Base-by-base conservation (phyloP, 176 grass and related monocot species). In the Lolium multiflorum region DNA sequence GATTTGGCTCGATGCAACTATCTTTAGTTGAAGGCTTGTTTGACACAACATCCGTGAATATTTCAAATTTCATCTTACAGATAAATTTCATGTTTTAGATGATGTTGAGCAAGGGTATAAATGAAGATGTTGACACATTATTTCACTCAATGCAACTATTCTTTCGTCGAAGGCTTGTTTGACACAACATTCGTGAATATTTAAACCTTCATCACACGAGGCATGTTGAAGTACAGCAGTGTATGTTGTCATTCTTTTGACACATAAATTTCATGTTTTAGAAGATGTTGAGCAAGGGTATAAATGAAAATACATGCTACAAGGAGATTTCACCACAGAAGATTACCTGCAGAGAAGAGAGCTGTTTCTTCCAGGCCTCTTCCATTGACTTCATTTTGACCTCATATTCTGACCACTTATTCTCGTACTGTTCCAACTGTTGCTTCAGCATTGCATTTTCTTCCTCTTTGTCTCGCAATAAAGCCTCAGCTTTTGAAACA, bases 381-480 rank as follows among this genome's bases (percentile, higher is more conserved):
- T 96, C 94, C 94, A 99, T 94, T 37, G 76, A 83, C 85, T 99
- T 96, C 97, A 99, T 99, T 92, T 91, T 96, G 37, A 68, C 85
- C 71, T 96, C 97, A 83, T 99, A 99, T 9, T 94, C 92, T 11
- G 81, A 88, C 94, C 97, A 99, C 60, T 91, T 94, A 62, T 87
- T 92, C 87, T 99, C 94, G 51, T 96, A 96, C 7, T 94, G 94
- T 87, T 96, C 89, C 74, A 99, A 77, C 50, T 90, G 94, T 58
- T 87, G 88, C 87, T 89, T 96, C 41, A 99, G 83, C 48, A 87
- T 74, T 76, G 79, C 76, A 90, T 96, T 99, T 81, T 99, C 94
- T 81, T 99, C 97, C 57, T 99, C 94, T 82, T 94, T 99, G 55
- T 84, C 90, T 39, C 22, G 89, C 51, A 96, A 75, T 87, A 80